Percentiles rank a stretch among this genome's conserved stretches.
Conservation (phyloP, 345 rosid species). For the Arabidopsis arenosa region DNA sequence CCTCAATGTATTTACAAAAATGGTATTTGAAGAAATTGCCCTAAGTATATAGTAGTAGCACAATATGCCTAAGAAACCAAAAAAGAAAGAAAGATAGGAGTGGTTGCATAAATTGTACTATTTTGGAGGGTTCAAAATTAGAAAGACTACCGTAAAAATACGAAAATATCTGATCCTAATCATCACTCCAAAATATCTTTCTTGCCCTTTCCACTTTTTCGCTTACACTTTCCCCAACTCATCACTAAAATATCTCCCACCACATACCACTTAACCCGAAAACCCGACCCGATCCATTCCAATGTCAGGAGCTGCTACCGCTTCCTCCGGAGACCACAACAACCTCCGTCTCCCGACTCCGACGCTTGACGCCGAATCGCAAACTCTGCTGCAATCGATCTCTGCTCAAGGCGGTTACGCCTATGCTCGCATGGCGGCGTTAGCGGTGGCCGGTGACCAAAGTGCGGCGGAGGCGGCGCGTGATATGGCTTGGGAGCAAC, state of each 20-base stretch:
- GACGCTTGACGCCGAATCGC: slow-evolving; percentile 66
- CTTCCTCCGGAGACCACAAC: slow-evolving; percentile 26
- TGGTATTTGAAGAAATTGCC: too few species aligned
- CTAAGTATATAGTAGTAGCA: too few species aligned
- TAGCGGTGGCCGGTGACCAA: slow-evolving; percentile 72
- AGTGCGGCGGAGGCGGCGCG: slow-evolving; percentile 96
- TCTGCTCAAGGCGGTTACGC: slow-evolving; percentile 88
- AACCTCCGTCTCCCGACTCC: slow-evolving; percentile 64
- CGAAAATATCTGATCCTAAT: slow-evolving; percentile 43
- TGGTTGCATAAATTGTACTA: neutral
- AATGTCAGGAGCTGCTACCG: slow-evolving; percentile 37
- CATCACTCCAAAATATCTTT: slow-evolving; percentile 45
- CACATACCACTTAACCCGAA: neutral
- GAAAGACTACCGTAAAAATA: slow-evolving; percentile 1
- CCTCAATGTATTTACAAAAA: too few species aligned
- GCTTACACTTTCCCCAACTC: slow-evolving; percentile 38
- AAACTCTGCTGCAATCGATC: slow-evolving; percentile 63
- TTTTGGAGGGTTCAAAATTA: slow-evolving; percentile 8
- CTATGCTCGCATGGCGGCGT: slow-evolving; percentile 70
- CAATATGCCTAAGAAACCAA: too few species aligned
- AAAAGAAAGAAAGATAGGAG: neutral
- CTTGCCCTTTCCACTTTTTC: slow-evolving; percentile 37
- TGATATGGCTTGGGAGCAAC: slow-evolving; percentile 99
- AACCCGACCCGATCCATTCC: slow-evolving; percentile 29
- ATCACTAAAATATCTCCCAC: slow-evolving; percentile 28